These are phyloP conservation scores for Leptographium radiaticola DNA, from an alignment of 2,329 filamentous ascomycete genomes.

Conservation along the genomic window DNA sequence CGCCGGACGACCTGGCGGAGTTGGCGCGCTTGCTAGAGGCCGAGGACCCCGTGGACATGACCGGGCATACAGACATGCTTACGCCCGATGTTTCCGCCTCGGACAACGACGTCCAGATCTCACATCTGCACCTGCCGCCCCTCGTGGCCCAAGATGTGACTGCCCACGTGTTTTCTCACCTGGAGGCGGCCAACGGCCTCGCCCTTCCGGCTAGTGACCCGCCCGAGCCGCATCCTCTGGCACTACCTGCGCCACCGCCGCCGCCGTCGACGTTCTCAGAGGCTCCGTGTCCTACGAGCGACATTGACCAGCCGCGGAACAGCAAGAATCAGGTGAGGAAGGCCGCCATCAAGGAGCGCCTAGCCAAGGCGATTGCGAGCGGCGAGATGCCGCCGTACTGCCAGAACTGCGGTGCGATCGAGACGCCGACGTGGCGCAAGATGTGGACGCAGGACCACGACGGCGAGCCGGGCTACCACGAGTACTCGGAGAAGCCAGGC, in stretches of 20 bases:
- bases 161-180: neutral
- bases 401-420: conserved; percentile 84
- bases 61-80: neutral
- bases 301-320: conserved; percentile 30
- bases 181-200: neutral
- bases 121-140: neutral
- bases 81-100: neutral
- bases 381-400: conserved; percentile 84
- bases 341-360: conserved; percentile 42
- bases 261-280: conserved; percentile 22
- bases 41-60: neutral
- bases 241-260: conserved; percentile 16
- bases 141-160: neutral
- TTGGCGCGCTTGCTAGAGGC: neutral
- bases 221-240: conserved; percentile 17
- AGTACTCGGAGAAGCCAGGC: conserved; percentile 60
- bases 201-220: conserved; percentile 34
- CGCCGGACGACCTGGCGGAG: neutral
- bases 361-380: conserved; percentile 53
- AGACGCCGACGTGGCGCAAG: conserved; percentile 93
- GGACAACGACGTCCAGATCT: neutral
- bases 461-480: conserved; percentile 56
- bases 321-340: conserved; percentile 56
- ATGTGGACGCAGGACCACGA: conserved; percentile 69
- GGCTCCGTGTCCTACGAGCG: conserved; percentile 29